A percentile compares a stretch with the other conserved stretches of the same genome.
Evolutionary conservation across 2,329 filamentous ascomycete species (phyloP).

Genomic region (Pyricularia grisea): DNA sequence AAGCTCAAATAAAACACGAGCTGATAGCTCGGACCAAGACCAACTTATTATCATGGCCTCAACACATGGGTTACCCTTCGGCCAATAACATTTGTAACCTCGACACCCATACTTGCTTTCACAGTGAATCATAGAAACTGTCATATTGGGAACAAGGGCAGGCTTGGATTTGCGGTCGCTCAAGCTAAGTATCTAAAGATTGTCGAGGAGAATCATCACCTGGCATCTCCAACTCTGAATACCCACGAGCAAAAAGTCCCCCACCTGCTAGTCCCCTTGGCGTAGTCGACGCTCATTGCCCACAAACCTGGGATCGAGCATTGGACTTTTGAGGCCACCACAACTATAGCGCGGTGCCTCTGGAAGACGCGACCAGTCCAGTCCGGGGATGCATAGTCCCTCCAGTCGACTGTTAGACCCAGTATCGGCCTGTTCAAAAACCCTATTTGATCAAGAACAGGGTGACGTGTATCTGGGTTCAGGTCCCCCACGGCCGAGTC

Average conservation of each 20-base stretch:
- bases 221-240: background rate
- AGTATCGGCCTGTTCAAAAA: conserved; percentile 1
- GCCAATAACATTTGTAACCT: background rate
- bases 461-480: conserved; percentile 4
- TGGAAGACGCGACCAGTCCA: conserved; percentile 11
- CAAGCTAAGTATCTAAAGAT: background rate
- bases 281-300: conserved; percentile 7
- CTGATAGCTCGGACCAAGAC: background rate
- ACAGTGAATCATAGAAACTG: background rate
- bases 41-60: background rate
- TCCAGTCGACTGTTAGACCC: conserved; percentile 5
- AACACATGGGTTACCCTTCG: background rate
- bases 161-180: conserved; percentile 5
- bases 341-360: background rate
- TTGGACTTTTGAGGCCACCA: conserved; percentile 1
- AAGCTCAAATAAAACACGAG: background rate
- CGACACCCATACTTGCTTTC: background rate
- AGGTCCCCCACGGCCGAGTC: conserved; percentile 9
- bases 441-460: background rate
- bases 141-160: conserved; percentile 1
- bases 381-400: conserved; percentile 2
- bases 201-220: conserved; percentile 2
- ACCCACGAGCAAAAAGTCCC: conserved; percentile 4
- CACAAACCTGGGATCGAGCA: conserved; percentile 3
- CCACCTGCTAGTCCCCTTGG: conserved; percentile 5